These are phyloP conservation scores for Tubosaeta sp. DNA, from an alignment of 768 basidiomycete genomes.

Conservation along the genomic window DNA sequence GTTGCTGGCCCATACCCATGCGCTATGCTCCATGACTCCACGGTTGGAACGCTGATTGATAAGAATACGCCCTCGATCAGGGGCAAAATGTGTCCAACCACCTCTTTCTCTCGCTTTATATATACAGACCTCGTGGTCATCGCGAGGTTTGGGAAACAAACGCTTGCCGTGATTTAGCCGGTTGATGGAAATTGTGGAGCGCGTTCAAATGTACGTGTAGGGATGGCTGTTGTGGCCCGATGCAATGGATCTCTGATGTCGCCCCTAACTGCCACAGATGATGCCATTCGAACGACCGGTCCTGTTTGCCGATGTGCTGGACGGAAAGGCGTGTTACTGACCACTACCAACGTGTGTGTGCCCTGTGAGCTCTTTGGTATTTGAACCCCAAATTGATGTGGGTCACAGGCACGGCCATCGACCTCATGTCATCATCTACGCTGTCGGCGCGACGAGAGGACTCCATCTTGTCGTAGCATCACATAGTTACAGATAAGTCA, in stretches of 20 bases:
- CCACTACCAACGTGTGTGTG: too few species aligned
- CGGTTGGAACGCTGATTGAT: background rate
- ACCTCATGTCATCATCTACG: too few species aligned
- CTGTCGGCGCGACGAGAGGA: too few species aligned
- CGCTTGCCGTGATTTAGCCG: background rate
- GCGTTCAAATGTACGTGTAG: background rate
- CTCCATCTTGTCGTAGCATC: too few species aligned
- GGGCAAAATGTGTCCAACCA: background rate
- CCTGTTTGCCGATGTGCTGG: too few species aligned
- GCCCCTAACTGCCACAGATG: background rate
- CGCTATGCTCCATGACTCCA: background rate
- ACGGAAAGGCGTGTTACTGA: too few species aligned
- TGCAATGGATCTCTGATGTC: too few species aligned
- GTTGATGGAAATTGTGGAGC: background rate
- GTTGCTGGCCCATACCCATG: background rate
- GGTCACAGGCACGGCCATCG: too few species aligned
- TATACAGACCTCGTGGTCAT: background rate
- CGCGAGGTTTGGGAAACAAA: background rate
- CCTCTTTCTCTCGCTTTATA: background rate
- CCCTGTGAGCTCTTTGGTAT: too few species aligned
- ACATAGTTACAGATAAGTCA: too few species aligned
- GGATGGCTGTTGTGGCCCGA: background rate
- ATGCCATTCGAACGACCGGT: too few species aligned
- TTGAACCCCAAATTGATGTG: too few species aligned
- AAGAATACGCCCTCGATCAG: background rate